These are phyloP conservation scores for Zanthoxylum bungeanum DNA, from an alignment of 345 rosid species.

Conservation along the genomic window DNA sequence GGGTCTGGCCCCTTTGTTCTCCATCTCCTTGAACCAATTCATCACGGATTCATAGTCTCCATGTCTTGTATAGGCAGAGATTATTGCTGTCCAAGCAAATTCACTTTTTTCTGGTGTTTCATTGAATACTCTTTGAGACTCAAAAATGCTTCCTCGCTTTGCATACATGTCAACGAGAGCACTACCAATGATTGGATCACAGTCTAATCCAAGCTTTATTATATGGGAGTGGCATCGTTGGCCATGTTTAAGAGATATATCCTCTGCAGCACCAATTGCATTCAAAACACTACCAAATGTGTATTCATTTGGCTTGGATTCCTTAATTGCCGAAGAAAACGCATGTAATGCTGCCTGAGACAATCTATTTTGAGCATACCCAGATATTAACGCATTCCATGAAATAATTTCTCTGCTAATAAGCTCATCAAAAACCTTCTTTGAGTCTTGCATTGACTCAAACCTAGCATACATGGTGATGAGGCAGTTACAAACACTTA, in stretches of 20 bases:
- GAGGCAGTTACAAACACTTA: conserved; percentile 62
- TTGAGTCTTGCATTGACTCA: conserved; percentile 47
- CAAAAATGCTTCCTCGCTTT: conserved; percentile 78
- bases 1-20: conserved; percentile 50
- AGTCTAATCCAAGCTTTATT: conserved; percentile 55
- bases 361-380: conserved; percentile 65
- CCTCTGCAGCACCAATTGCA: conserved; percentile 76
- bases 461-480: conserved; percentile 90
- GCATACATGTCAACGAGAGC: conserved; percentile 95
- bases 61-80: conserved; percentile 83
- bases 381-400: conserved; percentile 89
- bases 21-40: conserved; percentile 60
- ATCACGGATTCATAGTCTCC: conserved; percentile 80
- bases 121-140: conserved; percentile 58
- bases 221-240: conserved; percentile 70
- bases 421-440: conserved; percentile 61
- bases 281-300: conserved; percentile 81
- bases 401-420: conserved; percentile 47
- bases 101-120: conserved; percentile 51
- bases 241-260: conserved; percentile 71
- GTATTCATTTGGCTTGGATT: conserved; percentile 61
- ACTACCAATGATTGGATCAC: conserved; percentile 59
- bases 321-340: conserved; percentile 39
- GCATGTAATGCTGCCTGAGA: conserved; percentile 51
- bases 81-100: conserved; percentile 81